phyloP scores from a whole-genome alignment of 176 grass and related monocot genomes.

The Eleusine indica region DNA sequence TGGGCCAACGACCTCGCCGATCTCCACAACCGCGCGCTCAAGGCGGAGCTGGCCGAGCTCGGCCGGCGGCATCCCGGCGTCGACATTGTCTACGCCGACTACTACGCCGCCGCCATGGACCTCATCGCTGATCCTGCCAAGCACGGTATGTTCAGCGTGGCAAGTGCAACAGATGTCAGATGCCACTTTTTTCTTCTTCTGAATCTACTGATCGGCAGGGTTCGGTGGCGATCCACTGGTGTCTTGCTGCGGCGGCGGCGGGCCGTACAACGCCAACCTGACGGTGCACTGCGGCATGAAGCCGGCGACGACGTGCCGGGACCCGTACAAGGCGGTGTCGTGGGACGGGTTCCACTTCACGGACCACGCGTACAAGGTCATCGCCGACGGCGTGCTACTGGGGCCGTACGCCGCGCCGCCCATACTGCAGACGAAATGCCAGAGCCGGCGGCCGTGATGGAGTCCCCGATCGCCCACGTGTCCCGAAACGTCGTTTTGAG shows the following conservation, averaged over 20 bases:
- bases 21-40: constrained; percentile 59
- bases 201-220: neutral
- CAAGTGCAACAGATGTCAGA: no score
- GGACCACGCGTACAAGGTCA: constrained; percentile 40
- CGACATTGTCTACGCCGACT: constrained; percentile 58
- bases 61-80: constrained; percentile 20
- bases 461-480: neutral
- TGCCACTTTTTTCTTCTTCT: no score
- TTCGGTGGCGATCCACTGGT: constrained; percentile 18
- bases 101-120: constrained; percentile 47
- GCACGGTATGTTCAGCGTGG: constrained; percentile 25
- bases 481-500: neutral
- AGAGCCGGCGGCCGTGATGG: neutral
- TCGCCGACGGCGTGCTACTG: constrained; percentile 34
- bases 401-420: constrained; percentile 41
- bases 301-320: constrained; percentile 5
- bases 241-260: constrained; percentile 49
- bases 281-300: constrained; percentile 9
- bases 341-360: constrained; percentile 62
- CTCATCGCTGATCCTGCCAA: constrained; percentile 37
- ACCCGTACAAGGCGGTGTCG: constrained; percentile 35
- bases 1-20: constrained; percentile 55
- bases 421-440: constrained; percentile 9
- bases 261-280: constrained; percentile 33
- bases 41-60: constrained; percentile 11